Percentiles rank a stretch among this genome's conserved stretches.
Evolutionary conservation across 192 early-diverging fungal genomes (phyloP).

Genomic region (Rhizoclosmatium globosum): DNA sequence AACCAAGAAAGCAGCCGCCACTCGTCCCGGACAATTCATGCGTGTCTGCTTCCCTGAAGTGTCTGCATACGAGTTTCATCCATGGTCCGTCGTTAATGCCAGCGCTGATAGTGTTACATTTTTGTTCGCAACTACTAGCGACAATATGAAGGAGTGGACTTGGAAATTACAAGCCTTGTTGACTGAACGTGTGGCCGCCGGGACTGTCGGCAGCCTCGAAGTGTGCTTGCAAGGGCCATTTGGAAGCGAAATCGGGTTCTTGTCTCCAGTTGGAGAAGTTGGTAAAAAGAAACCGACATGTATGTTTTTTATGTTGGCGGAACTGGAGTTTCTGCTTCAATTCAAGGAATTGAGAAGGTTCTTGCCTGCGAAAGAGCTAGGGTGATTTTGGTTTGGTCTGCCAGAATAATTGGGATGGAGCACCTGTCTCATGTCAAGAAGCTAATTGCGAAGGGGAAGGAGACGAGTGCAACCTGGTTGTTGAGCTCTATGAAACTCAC

Average conservation of each 20-base stretch:
- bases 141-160: background rate
- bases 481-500: background rate
- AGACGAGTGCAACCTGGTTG: background rate
- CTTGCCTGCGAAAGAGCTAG: constrained; percentile 4
- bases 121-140: background rate
- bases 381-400: constrained; percentile 12
- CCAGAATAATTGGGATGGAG: background rate
- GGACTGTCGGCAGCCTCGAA: background rate
- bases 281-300: background rate
- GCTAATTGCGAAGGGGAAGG: background rate
- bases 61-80: constrained; percentile 80
- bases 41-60: constrained; percentile 77
- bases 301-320: constrained; percentile 30
- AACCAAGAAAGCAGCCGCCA: constrained; percentile 49
- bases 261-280: background rate
- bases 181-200: background rate
- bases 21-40: constrained; percentile 77
- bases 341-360: background rate
- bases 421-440: background rate
- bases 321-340: constrained; percentile 20
- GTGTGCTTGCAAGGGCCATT: constrained; percentile 30
- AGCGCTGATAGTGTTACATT: background rate
- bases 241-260: constrained; percentile 13
- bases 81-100: constrained; percentile 77
- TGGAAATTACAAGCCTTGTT: background rate